A percentile compares a stretch with the other conserved stretches of the same genome.
phyloP scores from a whole-genome alignment of 2,329 filamentous ascomycete genomes.

The Balansia obtecta region DNA sequence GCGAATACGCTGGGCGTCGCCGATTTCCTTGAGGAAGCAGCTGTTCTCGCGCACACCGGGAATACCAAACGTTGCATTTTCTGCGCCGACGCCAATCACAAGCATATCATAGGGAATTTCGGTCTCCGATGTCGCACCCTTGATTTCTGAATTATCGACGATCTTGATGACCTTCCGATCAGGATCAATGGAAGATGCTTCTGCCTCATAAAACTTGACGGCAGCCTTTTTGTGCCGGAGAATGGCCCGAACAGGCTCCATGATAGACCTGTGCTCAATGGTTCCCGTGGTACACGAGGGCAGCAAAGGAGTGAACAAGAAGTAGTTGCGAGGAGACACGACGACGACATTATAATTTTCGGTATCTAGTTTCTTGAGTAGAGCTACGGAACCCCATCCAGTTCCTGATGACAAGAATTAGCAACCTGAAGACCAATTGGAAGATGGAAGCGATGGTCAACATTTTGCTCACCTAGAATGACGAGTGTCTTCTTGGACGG shows the following conservation, averaged over 20 bases:
- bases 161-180: constrained; percentile 82
- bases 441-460: not conserved
- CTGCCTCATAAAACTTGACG: constrained; percentile 96
- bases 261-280: constrained; percentile 98
- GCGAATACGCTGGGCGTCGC: constrained; percentile 88
- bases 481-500: constrained; percentile 94
- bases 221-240: constrained; percentile 86
- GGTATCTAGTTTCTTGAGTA: constrained; percentile 96
- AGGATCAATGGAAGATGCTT: constrained; percentile 89
- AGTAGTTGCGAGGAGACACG: constrained; percentile 97
- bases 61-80: constrained; percentile 98
- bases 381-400: constrained; percentile 88
- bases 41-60: constrained; percentile 89
- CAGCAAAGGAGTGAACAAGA: constrained; percentile 95
- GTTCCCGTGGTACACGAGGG: constrained; percentile 95
- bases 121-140: constrained; percentile 68
- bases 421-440: not conserved
- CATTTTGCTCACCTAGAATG: constrained; percentile 60
- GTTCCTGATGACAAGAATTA: constrained; percentile 50
- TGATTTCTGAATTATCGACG: constrained; percentile 85
- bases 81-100: constrained; percentile 90
- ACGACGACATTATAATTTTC: constrained; percentile 99
- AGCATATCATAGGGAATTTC: constrained; percentile 98
- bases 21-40: constrained; percentile 97
- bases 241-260: constrained; percentile 97